Base-by-base conservation (phyloP, 169 alveolate species). In the Babesia gibsoni region DNA sequence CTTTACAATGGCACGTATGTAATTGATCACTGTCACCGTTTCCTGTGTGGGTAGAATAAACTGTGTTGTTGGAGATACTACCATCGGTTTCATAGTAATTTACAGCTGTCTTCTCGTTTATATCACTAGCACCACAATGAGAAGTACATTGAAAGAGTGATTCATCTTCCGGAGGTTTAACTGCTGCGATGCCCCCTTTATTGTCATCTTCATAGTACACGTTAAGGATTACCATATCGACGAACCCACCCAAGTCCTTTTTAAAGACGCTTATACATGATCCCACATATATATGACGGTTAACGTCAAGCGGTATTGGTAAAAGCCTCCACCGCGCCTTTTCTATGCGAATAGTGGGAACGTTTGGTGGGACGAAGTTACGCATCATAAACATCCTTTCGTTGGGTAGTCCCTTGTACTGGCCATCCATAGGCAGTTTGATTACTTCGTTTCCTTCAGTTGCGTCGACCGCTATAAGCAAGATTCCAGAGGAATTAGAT, bases 361-460 rank as follows among this genome's bases (percentile, higher is more conserved):
- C 87, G 45, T 78, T 78, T 29, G 87, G 87, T 0, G 87, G 87
- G 16, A 78, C 68, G 32, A 78, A 78, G 35, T 78, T 67, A 33
- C 82, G 58, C 81, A 78, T 25, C 57, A 67, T 67, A 27, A 48
- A 78, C 84, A 75, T 75, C 25, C 84, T 36, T 6, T 75, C 84
- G 30, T 43, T 8, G 4, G 58, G 10, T 39, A 16, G 16, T 16
- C 46, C 46, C 16, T 16, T 10, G 10, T 10, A 10, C 46, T 12
- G 20, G 10, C 46, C 46, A 39, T 39, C 46, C 10, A 10, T 16
- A 10, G 58, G 18, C 12, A 33, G 23, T 4, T 58, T 42, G 0
- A 48, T 27, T 6, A 48, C 20, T 7, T 61, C 72, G 23, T 45
- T 46, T 14, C 25, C 33, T 3, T 18, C 43, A 4, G 5, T 10